Evolutionary conservation across 2,329 filamentous ascomycete species (phyloP), one percentile per base, ranked within the genome.

Genomic region (Tolypocladium cylindrosporum): DNA sequence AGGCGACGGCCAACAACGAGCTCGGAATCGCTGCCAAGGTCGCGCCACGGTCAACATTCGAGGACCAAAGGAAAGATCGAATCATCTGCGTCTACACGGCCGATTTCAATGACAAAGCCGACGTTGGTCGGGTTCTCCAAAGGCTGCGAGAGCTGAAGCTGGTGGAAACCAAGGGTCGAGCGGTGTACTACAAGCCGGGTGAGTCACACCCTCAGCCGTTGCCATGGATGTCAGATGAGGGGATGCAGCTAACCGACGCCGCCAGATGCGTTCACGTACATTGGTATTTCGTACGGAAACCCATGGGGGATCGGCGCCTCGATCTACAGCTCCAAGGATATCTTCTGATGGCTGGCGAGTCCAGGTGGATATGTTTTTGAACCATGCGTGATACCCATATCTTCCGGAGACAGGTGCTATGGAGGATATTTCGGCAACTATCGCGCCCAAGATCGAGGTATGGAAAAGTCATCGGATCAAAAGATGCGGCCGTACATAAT

Each of bases 171-270:
- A 71, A 62, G 54, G 70, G 71, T 4, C 75, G 73, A 52, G 73
- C 77, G 1, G 85, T 94, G 55, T 93, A 90, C 69, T 96, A 95
- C 74, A 95, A 95, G 67, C 82, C 81, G 64, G 86, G 88, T 80
- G 68, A 77, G 70, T 82, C 7, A 21, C 40, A 11, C 14, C 43
- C 19, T 4, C 55, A 31, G 5, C 43, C 36, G 37, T 59, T 36
- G 48, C 27, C 27, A 42, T 10, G 54, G 31, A 41, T 24, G 51
- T 51, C 3, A 27, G 10, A 13, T 7, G 8, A 3, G 14, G 16
- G 13, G 54, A 58, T 45, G 24, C 48, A 48, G 48, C 57, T 59
- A 11, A 56, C 45, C 40, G 14, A 50, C 37, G 39, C 19, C 27
- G 24, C 8, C 56, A 85, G 87, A 90, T 75, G 85, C 82, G 1